These are phyloP conservation scores for Aspergillus pseudoterreus DNA, from an alignment of 2,329 filamentous ascomycete species.

Conservation along the genomic window DNA sequence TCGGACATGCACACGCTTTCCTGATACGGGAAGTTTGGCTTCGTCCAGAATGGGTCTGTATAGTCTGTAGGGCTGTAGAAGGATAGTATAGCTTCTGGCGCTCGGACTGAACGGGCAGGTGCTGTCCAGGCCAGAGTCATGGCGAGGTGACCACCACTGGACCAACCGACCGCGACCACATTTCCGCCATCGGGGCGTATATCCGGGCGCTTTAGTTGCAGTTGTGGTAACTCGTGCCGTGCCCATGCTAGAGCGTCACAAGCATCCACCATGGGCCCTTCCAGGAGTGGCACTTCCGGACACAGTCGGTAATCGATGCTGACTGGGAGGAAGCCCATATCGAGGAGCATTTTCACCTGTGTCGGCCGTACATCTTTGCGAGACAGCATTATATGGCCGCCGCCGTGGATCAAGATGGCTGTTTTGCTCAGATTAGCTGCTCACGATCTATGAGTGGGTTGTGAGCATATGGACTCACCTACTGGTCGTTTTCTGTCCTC, in stretches of 20 bases:
- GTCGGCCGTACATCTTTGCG: conserved; percentile 5
- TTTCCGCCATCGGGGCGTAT: conserved; percentile 14
- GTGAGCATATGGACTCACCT: no score
- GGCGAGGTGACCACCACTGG: conserved; percentile 46
- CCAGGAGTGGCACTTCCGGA: conserved; percentile 41
- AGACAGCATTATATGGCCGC: conserved; percentile 11
- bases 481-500: no score
- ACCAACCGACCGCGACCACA: conserved; percentile 48
- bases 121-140: no score
- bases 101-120: no score
- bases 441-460: no score
- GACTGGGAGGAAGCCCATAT: conserved; percentile 44
- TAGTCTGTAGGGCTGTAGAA: no score
- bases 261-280: conserved; percentile 33
- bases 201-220: conserved; percentile 8
- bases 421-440: background rate
- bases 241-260: conserved; percentile 28
- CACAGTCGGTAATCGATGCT: conserved; percentile 52
- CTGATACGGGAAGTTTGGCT: no score
- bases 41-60: no score
- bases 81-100: no score
- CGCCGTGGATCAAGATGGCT: conserved; percentile 20
- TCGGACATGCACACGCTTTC: no score
- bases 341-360: conserved; percentile 39
- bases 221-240: conserved; percentile 26